Conservation (phyloP, 2,329 filamentous ascomycete species). For the Botrytis aclada region DNA sequence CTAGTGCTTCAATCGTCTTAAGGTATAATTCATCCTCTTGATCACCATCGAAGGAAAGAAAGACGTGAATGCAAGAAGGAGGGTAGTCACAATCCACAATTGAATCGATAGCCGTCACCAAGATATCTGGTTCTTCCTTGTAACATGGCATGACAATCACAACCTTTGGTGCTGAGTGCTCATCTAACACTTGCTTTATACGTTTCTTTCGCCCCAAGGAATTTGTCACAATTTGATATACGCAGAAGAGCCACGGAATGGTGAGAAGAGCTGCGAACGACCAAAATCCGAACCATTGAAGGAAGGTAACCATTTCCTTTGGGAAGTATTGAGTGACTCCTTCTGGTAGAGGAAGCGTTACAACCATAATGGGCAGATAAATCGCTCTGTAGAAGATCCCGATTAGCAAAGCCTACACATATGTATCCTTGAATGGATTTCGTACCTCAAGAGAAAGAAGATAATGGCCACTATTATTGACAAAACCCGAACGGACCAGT, state of each 20-base stretch:
- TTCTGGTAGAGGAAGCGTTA: constrained; percentile 79
- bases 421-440: neutral
- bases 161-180: constrained; percentile 83
- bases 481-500: constrained; percentile 76
- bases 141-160: constrained; percentile 98
- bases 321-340: constrained; percentile 74
- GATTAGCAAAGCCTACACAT: constrained; percentile 2
- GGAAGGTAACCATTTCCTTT: constrained; percentile 58
- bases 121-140: constrained; percentile 80
- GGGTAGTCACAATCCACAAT: constrained; percentile 94
- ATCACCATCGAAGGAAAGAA: constrained; percentile 91
- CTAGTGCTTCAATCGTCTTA: constrained; percentile 79
- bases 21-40: constrained; percentile 86
- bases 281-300: constrained; percentile 97
- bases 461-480: constrained; percentile 70
- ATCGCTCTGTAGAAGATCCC: constrained; percentile 55
- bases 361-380: constrained; percentile 91
- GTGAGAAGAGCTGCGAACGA: constrained; percentile 81
- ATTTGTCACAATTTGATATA: constrained; percentile 87
- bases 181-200: constrained; percentile 81
- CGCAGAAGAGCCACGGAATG: constrained; percentile 87
- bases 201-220: constrained; percentile 77
- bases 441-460: constrained; percentile 74
- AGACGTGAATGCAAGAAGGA: constrained; percentile 86
- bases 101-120: constrained; percentile 84